A percentile compares a stretch with the other conserved stretches of the same genome.
phyloP scores from a whole-genome alignment of 140 eudicot genomes.

The Oenanthe javanica region DNA sequence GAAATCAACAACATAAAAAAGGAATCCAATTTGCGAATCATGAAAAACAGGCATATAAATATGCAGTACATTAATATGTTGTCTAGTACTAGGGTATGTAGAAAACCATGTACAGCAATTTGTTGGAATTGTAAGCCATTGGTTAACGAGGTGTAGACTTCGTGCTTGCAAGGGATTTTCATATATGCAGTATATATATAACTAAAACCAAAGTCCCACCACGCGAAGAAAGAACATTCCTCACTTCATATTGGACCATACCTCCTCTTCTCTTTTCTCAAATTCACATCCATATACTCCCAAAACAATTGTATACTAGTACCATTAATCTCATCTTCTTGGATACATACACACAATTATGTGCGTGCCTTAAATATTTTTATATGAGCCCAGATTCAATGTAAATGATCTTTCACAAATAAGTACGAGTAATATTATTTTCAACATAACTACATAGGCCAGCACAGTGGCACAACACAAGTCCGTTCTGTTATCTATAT shows the following conservation, averaged over 20 bases:
- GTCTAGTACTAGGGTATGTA: too few relatives aligned
- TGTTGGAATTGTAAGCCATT: background rate
- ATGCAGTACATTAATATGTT: background rate
- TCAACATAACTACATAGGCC: background rate
- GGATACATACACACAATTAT: background rate
- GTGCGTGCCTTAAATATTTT: background rate
- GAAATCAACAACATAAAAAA: background rate
- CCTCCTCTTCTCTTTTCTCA: background rate
- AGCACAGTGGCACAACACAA: background rate
- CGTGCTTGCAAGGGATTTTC: conserved; percentile 5
- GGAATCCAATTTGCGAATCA: background rate
- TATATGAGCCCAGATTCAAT: background rate
- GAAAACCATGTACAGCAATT: background rate
- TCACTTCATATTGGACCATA: conserved; percentile 6
- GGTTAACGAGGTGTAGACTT: background rate
- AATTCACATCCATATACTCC: background rate
- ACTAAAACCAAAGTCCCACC: conserved; percentile 3
- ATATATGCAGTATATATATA: too few relatives aligned
- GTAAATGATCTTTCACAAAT: background rate
- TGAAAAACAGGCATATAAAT: background rate
- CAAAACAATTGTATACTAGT: conserved; percentile 6
- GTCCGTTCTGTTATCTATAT: too few relatives aligned
- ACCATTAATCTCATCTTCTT: background rate
- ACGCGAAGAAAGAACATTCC: conserved; percentile 16
- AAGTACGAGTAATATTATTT: background rate